phyloP scores from a whole-genome alignment of 164 flowering plant species.

The Stephania cephalantha region DNA sequence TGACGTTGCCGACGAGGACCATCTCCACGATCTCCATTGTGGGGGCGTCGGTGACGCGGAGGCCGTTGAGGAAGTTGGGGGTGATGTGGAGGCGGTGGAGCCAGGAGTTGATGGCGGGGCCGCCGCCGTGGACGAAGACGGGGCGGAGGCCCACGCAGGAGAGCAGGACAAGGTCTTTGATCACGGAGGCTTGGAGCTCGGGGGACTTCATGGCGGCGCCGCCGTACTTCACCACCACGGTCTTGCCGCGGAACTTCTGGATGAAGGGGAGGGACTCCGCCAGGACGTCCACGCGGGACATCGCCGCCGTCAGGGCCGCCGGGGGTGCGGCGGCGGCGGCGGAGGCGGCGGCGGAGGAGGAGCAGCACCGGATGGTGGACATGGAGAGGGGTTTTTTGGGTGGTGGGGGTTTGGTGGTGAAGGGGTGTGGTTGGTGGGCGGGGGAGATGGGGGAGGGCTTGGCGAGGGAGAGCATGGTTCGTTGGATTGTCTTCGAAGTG shows the following conservation, averaged over 20 bases:
- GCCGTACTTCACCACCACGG: conserved; percentile 86
- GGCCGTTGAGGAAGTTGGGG: conserved; percentile 68
- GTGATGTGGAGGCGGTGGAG: conserved; percentile 43
- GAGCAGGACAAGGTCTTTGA: conserved; percentile 81
- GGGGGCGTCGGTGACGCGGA: conserved; percentile 74
- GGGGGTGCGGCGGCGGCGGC: neutral
- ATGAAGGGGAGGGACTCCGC: conserved; percentile 89
- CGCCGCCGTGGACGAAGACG: conserved; percentile 89
- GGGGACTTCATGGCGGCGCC: conserved; percentile 92
- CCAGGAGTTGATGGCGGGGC: conserved; percentile 79
- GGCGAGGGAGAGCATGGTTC: neutral
- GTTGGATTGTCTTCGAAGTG: too few relatives aligned
- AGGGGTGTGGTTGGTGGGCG: neutral
- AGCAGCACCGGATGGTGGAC: neutral
- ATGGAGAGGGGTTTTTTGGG: neutral
- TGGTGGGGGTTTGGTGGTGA: neutral
- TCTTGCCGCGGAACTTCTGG: conserved; percentile 87
- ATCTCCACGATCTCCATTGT: conserved; percentile 92
- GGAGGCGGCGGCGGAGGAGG: neutral
- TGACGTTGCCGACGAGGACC: conserved; percentile 86
- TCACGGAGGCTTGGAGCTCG: conserved; percentile 63
- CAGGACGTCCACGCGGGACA: conserved; percentile 72
- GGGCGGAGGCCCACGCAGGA: conserved; percentile 86
- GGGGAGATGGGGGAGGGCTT: neutral
- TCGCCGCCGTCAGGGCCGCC: conserved; percentile 31